phyloP scores from a whole-genome alignment of 2,329 filamentous ascomycete genomes.

The Clonostachys chloroleuca region DNA sequence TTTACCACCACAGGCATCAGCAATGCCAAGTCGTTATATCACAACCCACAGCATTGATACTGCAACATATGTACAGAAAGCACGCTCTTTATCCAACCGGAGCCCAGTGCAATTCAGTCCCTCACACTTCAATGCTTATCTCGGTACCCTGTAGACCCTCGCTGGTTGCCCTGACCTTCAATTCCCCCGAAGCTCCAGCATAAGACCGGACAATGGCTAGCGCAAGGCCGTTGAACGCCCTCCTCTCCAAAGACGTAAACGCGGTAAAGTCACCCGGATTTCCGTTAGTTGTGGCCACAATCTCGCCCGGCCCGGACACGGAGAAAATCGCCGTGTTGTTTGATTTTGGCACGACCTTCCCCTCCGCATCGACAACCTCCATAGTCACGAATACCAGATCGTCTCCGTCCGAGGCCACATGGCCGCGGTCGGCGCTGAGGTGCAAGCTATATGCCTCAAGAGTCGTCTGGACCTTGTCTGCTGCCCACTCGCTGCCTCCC shows the following conservation, averaged over 20 bases:
- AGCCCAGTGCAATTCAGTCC: too few relatives aligned
- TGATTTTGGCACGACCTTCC: constrained; percentile 35
- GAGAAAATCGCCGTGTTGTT: constrained; percentile 36
- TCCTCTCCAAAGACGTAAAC: constrained; percentile 31
- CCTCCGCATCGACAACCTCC: constrained; percentile 34
- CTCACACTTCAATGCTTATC: too few relatives aligned
- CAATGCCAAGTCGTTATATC: too few relatives aligned
- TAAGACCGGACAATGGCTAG: constrained; percentile 30
- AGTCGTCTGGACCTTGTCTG: constrained; percentile 29
- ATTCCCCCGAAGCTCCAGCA: constrained; percentile 1
- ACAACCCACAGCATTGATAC: too few relatives aligned
- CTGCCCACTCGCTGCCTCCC: constrained; percentile 38
- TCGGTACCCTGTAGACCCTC: too few relatives aligned
- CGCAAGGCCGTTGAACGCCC: constrained; percentile 32
- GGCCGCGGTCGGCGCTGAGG: constrained; percentile 30
- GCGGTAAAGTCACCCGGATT: constrained; percentile 36
- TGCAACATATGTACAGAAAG: too few relatives aligned
- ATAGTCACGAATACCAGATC: constrained; percentile 42
- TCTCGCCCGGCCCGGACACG: constrained; percentile 32
- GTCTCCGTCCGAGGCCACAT: constrained; percentile 30
- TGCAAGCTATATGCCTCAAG: constrained; percentile 29
- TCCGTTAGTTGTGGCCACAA: constrained; percentile 47
- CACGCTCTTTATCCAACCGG: too few relatives aligned
- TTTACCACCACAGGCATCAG: too few relatives aligned
- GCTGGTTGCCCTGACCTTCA: constrained; percentile 1